Evolutionary conservation across 441 rosid species (phyloP).

Genomic region (Gossypium aridum): DNA sequence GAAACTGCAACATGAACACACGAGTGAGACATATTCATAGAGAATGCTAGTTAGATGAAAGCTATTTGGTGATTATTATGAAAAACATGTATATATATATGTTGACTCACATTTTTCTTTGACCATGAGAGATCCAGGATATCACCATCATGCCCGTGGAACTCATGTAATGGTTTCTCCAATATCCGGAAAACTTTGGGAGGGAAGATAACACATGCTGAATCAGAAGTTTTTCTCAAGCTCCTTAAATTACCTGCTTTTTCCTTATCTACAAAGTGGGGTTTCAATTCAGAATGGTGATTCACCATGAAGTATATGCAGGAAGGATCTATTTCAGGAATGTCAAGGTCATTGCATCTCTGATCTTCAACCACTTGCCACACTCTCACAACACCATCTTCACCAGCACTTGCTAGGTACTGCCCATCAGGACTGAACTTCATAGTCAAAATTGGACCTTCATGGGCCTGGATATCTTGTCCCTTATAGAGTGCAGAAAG

Average conservation of each 20-base stretch:
- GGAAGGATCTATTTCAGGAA: slow-evolving; percentile 60
- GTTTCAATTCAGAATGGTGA: slow-evolving; percentile 53
- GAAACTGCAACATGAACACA: slow-evolving; percentile 30
- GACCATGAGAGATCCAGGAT: slow-evolving; percentile 76
- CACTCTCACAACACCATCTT: slow-evolving; percentile 49
- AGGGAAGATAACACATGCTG: slow-evolving; percentile 69
- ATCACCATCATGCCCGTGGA: slow-evolving; percentile 51
- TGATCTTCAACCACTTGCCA: slow-evolving; percentile 66
- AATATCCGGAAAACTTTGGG: slow-evolving; percentile 56
- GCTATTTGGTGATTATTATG: neutral
- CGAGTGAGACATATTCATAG: neutral
- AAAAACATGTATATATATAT: neutral
- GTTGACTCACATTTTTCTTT: slow-evolving; percentile 49
- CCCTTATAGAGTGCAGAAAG: slow-evolving; percentile 62
- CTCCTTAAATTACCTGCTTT: slow-evolving; percentile 33
- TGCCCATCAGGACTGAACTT: slow-evolving; percentile 71
- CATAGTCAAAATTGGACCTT: slow-evolving; percentile 58
- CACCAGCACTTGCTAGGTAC: slow-evolving; percentile 65
- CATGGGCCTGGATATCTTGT: slow-evolving; percentile 65
- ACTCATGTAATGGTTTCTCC: slow-evolving; percentile 65
- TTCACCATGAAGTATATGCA: slow-evolving; percentile 62
- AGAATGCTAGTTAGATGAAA: neutral
- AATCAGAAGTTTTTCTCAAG: slow-evolving; percentile 55
- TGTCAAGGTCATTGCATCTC: slow-evolving; percentile 42
- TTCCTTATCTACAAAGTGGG: slow-evolving; percentile 45